Evolutionary conservation across 2,329 filamentous ascomycete species (phyloP).

Genomic region (Biscogniauxia mediterranea): DNA sequence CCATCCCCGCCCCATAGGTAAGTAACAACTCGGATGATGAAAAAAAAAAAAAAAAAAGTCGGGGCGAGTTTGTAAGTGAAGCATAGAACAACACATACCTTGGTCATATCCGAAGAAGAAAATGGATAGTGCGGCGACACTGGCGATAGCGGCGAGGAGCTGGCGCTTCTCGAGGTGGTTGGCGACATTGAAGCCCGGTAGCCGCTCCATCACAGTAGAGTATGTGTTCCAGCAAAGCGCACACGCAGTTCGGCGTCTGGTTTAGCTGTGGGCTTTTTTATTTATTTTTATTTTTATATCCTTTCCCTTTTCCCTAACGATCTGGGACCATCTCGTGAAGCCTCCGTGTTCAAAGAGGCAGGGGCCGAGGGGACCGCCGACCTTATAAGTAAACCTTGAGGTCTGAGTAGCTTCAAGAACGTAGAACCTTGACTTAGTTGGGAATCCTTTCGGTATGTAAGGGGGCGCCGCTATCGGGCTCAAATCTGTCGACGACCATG

Average conservation of each 20-base stretch:
- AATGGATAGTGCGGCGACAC: slow-evolving; percentile 62
- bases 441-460: neutral
- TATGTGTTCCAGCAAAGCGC: neutral
- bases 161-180: slow-evolving; percentile 33
- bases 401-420: too few species aligned
- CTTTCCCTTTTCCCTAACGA: neutral
- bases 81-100: slow-evolving; percentile 31
- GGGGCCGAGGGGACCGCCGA: neutral
- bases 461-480: neutral
- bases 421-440: too few species aligned
- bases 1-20: too few species aligned
- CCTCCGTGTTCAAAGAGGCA: neutral
- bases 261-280: neutral
- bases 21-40: neutral
- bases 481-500: neutral
- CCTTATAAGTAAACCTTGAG: neutral
- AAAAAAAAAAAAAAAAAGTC: too few species aligned
- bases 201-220: slow-evolving; percentile 27
- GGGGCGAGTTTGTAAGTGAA: slow-evolving; percentile 41
- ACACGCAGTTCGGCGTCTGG: neutral
- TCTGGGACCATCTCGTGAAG: neutral
- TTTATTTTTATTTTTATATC: neutral
- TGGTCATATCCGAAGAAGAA: slow-evolving; percentile 66
- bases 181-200: slow-evolving; percentile 33
- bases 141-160: slow-evolving; percentile 49